Evolutionary conservation across 371 early-diverging fungal genomes (phyloP).

Genomic region (Syncephalis fuscata): DNA sequence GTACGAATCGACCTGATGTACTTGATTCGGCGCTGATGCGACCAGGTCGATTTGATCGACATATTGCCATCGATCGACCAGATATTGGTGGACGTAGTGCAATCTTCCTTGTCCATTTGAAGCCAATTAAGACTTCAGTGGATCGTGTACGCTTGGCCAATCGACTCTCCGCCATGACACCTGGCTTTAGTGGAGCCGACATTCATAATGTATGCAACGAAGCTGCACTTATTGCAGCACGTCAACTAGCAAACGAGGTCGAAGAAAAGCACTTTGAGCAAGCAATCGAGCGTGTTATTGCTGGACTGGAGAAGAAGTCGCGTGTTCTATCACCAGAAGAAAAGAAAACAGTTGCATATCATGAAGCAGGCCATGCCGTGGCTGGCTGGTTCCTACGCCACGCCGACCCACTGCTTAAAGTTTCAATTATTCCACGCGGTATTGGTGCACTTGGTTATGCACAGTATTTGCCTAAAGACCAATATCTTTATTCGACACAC

Average conservation of each 20-base stretch:
- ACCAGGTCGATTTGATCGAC: slow-evolving; percentile 98
- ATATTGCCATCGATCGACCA: slow-evolving; percentile 91
- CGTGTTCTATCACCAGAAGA: slow-evolving; percentile 91
- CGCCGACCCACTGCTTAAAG: slow-evolving; percentile 93
- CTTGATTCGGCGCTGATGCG: slow-evolving; percentile 84
- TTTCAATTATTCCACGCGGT: slow-evolving; percentile 96
- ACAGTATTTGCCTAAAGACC: slow-evolving; percentile 96
- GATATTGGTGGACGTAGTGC: slow-evolving; percentile 89
- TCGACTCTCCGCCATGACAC: slow-evolving; percentile 85
- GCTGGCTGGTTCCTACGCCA: slow-evolving; percentile 95
- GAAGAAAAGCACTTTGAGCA: slow-evolving; percentile 82
- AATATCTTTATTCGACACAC: slow-evolving; percentile 80
- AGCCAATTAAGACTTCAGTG: slow-evolving; percentile 81
- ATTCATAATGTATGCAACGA: slow-evolving; percentile 98
- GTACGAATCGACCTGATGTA: slow-evolving; percentile 90
- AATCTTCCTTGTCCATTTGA: slow-evolving; percentile 90
- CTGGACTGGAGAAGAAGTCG: slow-evolving; percentile 93
- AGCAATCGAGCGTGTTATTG: slow-evolving; percentile 97
- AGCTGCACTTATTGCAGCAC: slow-evolving; percentile 96
- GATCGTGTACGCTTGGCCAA: slow-evolving; percentile 57
- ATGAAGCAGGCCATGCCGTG: slow-evolving; percentile 98
- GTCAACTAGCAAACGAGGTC: slow-evolving; percentile 58
- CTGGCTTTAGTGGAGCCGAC: slow-evolving; percentile 96
- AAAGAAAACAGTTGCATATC: slow-evolving; percentile 97
- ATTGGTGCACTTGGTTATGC: slow-evolving; percentile 94